phyloP scores from a whole-genome alignment of 768 basidiomycete genomes.

The Russula olivacea region DNA sequence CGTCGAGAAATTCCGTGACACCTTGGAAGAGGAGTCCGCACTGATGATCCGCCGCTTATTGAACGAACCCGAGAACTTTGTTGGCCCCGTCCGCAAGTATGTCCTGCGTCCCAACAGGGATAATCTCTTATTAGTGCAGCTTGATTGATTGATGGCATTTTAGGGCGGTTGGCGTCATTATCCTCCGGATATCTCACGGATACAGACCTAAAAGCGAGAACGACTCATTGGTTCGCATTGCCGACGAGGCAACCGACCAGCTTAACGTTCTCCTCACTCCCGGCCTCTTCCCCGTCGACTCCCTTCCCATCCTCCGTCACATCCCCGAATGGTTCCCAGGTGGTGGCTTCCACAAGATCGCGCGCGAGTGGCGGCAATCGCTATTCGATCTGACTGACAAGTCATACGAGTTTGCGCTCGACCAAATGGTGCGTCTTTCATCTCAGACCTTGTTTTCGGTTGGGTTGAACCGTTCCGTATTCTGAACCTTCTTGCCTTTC shows the following conservation, averaged over 20 bases:
- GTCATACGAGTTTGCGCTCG: slow-evolving; percentile 21
- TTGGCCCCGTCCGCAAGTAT: slow-evolving; percentile 25
- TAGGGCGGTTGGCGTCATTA: slow-evolving; percentile 24
- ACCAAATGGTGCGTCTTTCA: slow-evolving; percentile 20
- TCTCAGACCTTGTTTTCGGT: neutral
- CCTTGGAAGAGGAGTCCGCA: slow-evolving; percentile 22
- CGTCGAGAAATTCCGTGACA: slow-evolving; percentile 23
- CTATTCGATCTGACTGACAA: slow-evolving; percentile 20
- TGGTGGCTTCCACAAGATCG: slow-evolving; percentile 26
- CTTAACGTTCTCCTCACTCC: slow-evolving; percentile 20
- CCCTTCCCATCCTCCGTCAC: slow-evolving; percentile 26
- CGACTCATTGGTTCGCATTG: slow-evolving; percentile 27
- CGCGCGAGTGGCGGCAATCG: slow-evolving; percentile 25
- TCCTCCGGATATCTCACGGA: slow-evolving; percentile 25
- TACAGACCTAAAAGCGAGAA: slow-evolving; percentile 21
- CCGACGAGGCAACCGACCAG: slow-evolving; percentile 26
- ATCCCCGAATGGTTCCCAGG: slow-evolving; percentile 29
- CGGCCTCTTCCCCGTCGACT: slow-evolving; percentile 25
- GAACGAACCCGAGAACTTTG: slow-evolving; percentile 21
- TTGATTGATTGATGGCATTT: neutral
- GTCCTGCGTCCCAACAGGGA: neutral
- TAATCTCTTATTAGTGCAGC: neutral
- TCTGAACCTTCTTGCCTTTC: neutral
- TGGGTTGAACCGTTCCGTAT: neutral
- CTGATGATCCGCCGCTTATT: slow-evolving; percentile 22